These are phyloP conservation scores for Coemansia pectinata DNA, from an alignment of 192 early-diverging fungal species.

Conservation along the genomic window DNA sequence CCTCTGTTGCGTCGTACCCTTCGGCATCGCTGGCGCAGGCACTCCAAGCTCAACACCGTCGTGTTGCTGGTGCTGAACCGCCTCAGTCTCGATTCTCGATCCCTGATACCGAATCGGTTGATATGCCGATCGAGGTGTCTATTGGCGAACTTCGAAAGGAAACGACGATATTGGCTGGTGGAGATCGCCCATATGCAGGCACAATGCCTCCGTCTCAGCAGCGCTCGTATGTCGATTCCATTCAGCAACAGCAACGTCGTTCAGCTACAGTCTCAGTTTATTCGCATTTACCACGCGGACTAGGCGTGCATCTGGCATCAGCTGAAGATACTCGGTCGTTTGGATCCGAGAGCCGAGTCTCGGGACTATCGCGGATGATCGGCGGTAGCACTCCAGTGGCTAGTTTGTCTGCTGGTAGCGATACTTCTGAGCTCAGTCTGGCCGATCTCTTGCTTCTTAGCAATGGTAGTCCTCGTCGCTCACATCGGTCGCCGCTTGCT, in stretches of 20 bases:
- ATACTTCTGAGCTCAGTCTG: constrained; percentile 2
- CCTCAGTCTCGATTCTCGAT: not conserved
- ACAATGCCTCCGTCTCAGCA: constrained; percentile 3
- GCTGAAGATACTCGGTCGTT: constrained; percentile 10
- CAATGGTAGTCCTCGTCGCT: constrained; percentile 18
- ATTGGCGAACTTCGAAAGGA: not conserved
- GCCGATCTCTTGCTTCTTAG: constrained; percentile 13
- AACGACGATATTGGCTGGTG: not conserved
- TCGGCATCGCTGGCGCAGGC: constrained; percentile 1
- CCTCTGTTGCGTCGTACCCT: constrained; percentile 11
- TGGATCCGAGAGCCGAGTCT: constrained; percentile 21
- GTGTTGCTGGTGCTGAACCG: constrained; percentile 15
- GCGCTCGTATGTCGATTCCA: not conserved
- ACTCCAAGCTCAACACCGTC: constrained; percentile 16
- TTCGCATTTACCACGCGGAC: not conserved
- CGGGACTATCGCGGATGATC: constrained; percentile 35
- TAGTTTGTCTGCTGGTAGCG: constrained; percentile 11
- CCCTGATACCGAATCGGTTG: not conserved
- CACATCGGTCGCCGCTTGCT: constrained; percentile 35
- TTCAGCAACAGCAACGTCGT: constrained; percentile 2
- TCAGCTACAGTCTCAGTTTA: not conserved
- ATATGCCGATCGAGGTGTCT: not conserved
- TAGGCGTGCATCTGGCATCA: not conserved
- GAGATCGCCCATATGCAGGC: not conserved
- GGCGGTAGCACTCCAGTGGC: not conserved